Conservation (phyloP, 1,284 basidiomycete genomes). For the Ganoderma meredithae region DNA sequence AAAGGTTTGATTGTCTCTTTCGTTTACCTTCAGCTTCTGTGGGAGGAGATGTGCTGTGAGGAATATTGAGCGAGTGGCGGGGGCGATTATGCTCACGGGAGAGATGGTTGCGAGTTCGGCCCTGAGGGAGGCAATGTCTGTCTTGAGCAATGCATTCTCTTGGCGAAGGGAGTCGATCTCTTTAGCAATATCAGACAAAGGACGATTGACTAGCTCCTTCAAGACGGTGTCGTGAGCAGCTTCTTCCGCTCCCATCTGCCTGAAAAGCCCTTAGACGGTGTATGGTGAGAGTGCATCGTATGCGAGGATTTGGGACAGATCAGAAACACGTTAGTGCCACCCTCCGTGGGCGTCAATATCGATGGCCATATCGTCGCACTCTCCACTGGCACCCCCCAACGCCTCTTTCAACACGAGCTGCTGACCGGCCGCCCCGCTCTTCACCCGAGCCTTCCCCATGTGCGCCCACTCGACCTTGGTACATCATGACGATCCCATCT, state of each 20-base stretch:
- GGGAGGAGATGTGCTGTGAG: no score
- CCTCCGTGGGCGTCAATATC: background rate
- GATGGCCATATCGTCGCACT: background rate
- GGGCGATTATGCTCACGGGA: conserved; percentile 6
- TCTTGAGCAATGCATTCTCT: conserved; percentile 14
- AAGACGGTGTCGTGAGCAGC: conserved; percentile 4
- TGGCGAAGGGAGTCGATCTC: conserved; percentile 17
- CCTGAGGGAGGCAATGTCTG: background rate
- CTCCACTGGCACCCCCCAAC: no score
- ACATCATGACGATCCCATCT: no score
- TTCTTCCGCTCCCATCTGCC: conserved; percentile 1
- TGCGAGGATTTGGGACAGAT: background rate
- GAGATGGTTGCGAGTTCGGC: conserved; percentile 4
- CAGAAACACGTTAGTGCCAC: background rate
- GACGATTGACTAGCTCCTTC: conserved; percentile 16
- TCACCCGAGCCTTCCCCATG: no score
- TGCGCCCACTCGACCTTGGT: no score
- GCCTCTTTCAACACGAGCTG: no score
- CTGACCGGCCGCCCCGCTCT: no score
- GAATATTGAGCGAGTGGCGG: background rate
- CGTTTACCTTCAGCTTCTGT: background rate
- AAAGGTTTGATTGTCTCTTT: conserved; percentile 1
- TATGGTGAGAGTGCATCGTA: conserved; percentile 2
- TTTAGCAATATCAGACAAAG: conserved; percentile 22
- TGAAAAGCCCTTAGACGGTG: background rate